Base-by-base conservation (phyloP, 306 rosid genomes). In the Glycyrrhiza uralensis region DNA sequence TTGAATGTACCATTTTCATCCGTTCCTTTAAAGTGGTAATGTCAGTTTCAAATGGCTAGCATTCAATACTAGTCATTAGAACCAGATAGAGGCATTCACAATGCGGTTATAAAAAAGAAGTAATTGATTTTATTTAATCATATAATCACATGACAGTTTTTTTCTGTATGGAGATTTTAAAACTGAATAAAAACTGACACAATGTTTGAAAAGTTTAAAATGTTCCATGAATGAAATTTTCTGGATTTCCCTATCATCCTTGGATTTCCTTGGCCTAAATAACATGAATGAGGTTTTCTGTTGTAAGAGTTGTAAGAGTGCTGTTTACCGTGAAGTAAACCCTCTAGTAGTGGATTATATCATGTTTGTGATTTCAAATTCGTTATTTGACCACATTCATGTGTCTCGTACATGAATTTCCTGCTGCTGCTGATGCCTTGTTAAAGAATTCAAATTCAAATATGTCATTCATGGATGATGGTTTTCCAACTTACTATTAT, bases 201-300 rank as follows among this genome's bases (percentile, higher is more conserved):
- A 41, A 41, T 41, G 4, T 46, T 23, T 2, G 8, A 19, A 67
- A 30, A n/a, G 10, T 33, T 73, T 46, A 44, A 32, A 9, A 54
- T n/a, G 51, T 23, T 52, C 56, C 1, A 7, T 10, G 28, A 41
- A 52, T 39, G 23, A 15, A 39, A 29, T 5, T 8, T 56, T 19
- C 29, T 77, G 65, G n/a, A n/a, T n/a, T n/a, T n/a, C n/a, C n/a
- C 56, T 60, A 77, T 29, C 30, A n/a, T 41, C 41, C 18, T 33
- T n/a, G 2, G 9, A 41, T 78, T 77, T 39, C n/a, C 26, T 32
- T 11, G 33, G 23, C 61, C 18, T 11, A 42, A 68, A 50, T 60
- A 50, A 41, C 1, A 7, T 10, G 28, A 41, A 52, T 39, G 23
- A 15, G 29, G 19, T 5, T 8, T 56, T 19, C 29, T 77, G 65